These are phyloP conservation scores for Meyerozyma carpophila DNA, from an alignment of 1,139 yeast genomes.

Conservation along the genomic window DNA sequence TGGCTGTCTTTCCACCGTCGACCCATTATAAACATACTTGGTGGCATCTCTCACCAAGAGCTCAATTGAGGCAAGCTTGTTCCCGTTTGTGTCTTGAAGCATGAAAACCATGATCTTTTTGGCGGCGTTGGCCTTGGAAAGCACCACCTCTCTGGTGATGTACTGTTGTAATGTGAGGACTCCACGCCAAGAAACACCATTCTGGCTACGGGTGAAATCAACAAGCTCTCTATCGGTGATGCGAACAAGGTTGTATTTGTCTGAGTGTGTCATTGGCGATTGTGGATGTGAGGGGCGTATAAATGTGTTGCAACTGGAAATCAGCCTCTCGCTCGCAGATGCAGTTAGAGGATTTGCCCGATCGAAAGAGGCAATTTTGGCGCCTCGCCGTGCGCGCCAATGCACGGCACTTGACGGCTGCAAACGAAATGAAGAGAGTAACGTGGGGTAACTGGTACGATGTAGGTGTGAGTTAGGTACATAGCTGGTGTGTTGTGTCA, in stretches of 20 bases:
- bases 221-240: slow-evolving; percentile 34
- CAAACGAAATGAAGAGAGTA: too few relatives aligned
- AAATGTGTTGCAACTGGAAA: background rate
- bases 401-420: too few relatives aligned
- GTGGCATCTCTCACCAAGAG: slow-evolving; percentile 26
- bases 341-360: background rate
- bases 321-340: background rate
- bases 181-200: slow-evolving; percentile 52
- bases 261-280: background rate
- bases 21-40: slow-evolving; percentile 16
- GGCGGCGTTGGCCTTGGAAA: slow-evolving; percentile 34
- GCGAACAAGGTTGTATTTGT: slow-evolving; percentile 3
- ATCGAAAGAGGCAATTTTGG: background rate
- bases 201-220: slow-evolving; percentile 43
- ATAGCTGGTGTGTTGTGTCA: too few relatives aligned
- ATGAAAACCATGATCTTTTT: slow-evolving; percentile 26
- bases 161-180: slow-evolving; percentile 42
- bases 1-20: slow-evolving; percentile 12
- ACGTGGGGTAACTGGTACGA: too few relatives aligned
- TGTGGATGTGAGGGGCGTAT: background rate
- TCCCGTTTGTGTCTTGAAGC: slow-evolving; percentile 17
- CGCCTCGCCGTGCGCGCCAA: background rate
- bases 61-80: slow-evolving; percentile 33
- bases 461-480: too few relatives aligned
- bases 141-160: slow-evolving; percentile 41